Evolutionary conservation across 1,284 basidiomycete species (phyloP), one percentile per base, ranked within the genome.

Genomic region (Apiotrichum mycotoxinovorans): DNA sequence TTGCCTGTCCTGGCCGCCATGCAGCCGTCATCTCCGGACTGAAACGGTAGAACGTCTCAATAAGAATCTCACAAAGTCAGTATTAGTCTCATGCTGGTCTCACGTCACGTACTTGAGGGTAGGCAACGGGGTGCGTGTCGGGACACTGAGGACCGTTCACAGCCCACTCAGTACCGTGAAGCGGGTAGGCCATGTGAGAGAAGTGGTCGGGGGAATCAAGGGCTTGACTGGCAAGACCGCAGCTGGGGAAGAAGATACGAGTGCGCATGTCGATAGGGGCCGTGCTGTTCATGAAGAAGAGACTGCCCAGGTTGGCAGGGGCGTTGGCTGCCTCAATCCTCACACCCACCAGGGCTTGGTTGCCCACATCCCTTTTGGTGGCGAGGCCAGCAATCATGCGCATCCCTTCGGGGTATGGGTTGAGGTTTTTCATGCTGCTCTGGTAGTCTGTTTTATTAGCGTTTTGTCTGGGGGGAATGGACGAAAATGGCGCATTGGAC

Each of bases 151-250:
- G 20, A 25, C 38, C 41, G 11, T 30, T n/a, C n/a, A 33, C 15
- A 11, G 40, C 33, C 22, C 34, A 35, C 12, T 49, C 46, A 33
- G 22, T 22, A 64, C 58, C 69, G 68, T 69, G 54, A 68, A 70
- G 18, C 59, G 71, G 67, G 44, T 46, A 80, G 1, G 79, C 71
- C 66, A 79, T 75, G 68, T 79, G 75, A 3, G 66, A 70, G 51
- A 66, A 61, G 67, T 80, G 79, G 49, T 80, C 76, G 4, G 70
- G 35, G 8, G 75, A 76, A 58, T 79, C 77, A 54, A 80, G 70
- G 25, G 51, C 49, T 17, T 65, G 65, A 52, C 60, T 52, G 1
- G 68, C 68, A 11, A 67, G 51, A 20, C 70, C 70, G 47, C 69
- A 71, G 52, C 64, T 66, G 25, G 72, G 72, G 64, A 71, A 74